Base-by-base conservation (phyloP, 139 green algal genomes). In the Picochlorum sp. region DNA sequence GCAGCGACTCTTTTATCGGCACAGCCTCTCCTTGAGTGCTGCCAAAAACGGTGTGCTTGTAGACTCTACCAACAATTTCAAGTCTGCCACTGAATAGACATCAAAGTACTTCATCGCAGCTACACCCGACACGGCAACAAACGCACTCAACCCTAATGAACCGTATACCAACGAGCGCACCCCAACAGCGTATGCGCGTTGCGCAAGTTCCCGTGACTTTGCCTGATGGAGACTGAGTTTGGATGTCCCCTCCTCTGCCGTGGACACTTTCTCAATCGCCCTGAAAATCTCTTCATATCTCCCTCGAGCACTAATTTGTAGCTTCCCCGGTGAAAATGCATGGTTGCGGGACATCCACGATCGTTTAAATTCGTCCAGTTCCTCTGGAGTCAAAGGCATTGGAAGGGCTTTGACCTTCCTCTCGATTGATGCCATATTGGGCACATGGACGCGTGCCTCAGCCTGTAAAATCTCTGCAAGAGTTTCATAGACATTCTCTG, bases 401-500 rank as follows among this genome's bases (percentile, higher is more conserved):
- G 66, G 73, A 57, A 66, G 57, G 11, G 60, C 75, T 23, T 72
- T 73, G 16, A 47, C 61, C 2, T 37, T 62, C 34, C 45, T 4
- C 16, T 54, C 57, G n/a, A 18, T n/a, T 28, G 13, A 44, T 21
- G 67, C 61, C 9, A 74, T 68, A 4, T 66, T 45, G 4, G 75
- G 75, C 24, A 72, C 75, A 32, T 82, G 63, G 11, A 82, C 15
- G 15, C 75, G 51, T 21, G 67, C 67, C 41, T 73, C 61, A 52
- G 77, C 70, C 64, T 77, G 67, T 37, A 82, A 44, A 54, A 82
- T 68, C 63, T 82, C 75, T 14, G 72, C 26, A 13, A 82, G 64
- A 16, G 71, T 64, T 60, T 82, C 76, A 49, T 72, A 82, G 4
- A 28, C 45, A 10, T 58, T 23, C 28, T 56, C 51, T 58, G 62